Percentiles rank a stretch among this genome's conserved stretches.
Conservation (phyloP, 768 basidiomycete species). For the Coprinopsis sp. region DNA sequence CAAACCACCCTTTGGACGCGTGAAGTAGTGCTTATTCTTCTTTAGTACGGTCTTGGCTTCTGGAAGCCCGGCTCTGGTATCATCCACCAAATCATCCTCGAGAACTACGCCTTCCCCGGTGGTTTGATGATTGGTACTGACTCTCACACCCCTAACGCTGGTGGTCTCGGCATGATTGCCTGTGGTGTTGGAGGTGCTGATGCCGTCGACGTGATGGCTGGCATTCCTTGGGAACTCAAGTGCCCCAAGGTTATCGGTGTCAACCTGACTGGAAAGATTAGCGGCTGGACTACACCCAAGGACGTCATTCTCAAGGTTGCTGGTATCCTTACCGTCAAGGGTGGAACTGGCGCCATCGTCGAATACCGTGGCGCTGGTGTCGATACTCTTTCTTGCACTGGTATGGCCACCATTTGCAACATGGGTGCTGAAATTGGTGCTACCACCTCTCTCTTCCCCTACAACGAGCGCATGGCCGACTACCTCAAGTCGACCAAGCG, state of each 20-base stretch:
- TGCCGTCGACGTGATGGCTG: constrained; percentile 98
- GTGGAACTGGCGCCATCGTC: constrained; percentile 97
- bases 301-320: constrained; percentile 99
- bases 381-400: constrained; percentile 93
- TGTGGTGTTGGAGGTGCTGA: constrained; percentile 99
- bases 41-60: constrained; percentile 95
- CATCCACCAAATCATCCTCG: constrained; percentile 98
- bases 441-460: constrained; percentile 98
- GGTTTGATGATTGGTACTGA: constrained; percentile 99
- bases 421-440: constrained; percentile 99
- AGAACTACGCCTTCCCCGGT: constrained; percentile 99
- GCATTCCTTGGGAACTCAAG: constrained; percentile 97
- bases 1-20: not conserved
- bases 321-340: constrained; percentile 98
- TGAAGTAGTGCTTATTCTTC: not conserved
- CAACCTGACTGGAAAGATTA: constrained; percentile 89
- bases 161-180: constrained; percentile 98
- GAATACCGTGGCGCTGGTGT: constrained; percentile 96
- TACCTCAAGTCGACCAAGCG: constrained; percentile 97
- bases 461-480: constrained; percentile 89
- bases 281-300: constrained; percentile 98
- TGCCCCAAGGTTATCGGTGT: constrained; percentile 99
- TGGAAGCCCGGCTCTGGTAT: constrained; percentile 99
- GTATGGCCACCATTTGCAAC: constrained; percentile 99
- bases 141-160: constrained; percentile 98